These are phyloP conservation scores for Exidia glandulosa DNA, from an alignment of 768 basidiomycete species.

Conservation along the genomic window DNA sequence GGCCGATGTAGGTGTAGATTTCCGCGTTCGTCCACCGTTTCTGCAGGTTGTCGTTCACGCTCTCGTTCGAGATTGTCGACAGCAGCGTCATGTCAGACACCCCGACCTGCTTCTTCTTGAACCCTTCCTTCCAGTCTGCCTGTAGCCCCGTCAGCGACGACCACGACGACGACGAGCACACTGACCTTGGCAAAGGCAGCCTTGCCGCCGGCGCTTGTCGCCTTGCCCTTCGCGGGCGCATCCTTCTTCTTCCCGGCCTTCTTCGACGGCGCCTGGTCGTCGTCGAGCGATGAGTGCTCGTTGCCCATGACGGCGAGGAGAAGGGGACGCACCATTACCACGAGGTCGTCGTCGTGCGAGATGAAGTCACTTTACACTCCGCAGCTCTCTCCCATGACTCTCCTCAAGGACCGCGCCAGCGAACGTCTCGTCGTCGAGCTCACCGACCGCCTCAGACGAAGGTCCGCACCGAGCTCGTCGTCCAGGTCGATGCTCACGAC, in stretches of 20 bases:
- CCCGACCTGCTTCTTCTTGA: conserved; percentile 99
- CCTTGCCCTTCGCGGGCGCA: conserved; percentile 51
- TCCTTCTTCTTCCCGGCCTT: conserved; percentile 77
- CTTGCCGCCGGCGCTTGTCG: conserved; percentile 19
- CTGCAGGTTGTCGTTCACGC: conserved; percentile 95
- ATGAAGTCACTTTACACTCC: too few relatives aligned
- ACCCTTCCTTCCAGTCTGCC: conserved; percentile 99
- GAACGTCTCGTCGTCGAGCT: background rate
- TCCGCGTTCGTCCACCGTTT: conserved; percentile 91
- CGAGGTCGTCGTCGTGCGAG: too few relatives aligned
- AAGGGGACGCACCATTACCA: background rate
- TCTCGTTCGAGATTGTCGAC: conserved; percentile 93
- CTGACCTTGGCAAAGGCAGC: conserved; percentile 68
- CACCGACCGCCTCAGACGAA: background rate
- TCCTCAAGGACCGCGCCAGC: background rate
- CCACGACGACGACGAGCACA: background rate
- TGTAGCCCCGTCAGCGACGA: conserved; percentile 21
- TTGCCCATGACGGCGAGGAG: background rate
- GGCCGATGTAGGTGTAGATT: conserved; percentile 99
- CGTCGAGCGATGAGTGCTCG: background rate
- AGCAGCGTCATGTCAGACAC: conserved; percentile 98
- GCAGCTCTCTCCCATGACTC: too few relatives aligned
- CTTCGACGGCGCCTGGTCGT: conserved; percentile 75
- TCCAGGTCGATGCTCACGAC: background rate
- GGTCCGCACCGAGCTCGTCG: background rate